Conservation (phyloP, 2,329 filamentous ascomycete genomes). For the Talaromyces amestolkiae region DNA sequence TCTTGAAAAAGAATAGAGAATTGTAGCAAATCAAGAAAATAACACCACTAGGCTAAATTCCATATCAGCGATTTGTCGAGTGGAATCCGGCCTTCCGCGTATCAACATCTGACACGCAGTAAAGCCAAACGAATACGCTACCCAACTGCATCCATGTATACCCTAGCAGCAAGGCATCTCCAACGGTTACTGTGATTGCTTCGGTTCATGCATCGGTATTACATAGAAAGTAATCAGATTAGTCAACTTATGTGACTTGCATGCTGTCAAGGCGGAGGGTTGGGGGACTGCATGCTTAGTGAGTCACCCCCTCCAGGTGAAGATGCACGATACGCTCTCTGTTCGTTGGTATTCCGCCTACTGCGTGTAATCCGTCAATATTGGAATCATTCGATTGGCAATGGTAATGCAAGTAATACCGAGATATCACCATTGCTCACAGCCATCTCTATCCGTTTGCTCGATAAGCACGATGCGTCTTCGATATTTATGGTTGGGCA, state of each 20-base stretch:
- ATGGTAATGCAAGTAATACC: not conserved
- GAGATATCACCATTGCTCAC: not conserved
- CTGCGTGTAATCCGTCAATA: not conserved
- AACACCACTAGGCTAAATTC: not conserved
- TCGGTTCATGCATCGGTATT: not conserved
- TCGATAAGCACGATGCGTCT: not conserved
- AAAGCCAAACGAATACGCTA: not conserved
- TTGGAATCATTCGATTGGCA: not conserved
- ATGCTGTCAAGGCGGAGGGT: not conserved
- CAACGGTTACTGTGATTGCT: not conserved
- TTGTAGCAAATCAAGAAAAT: not conserved
- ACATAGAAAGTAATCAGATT: not conserved
- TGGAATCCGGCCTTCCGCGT: constrained; percentile 3
- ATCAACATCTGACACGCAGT: constrained; percentile 16
- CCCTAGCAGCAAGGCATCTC: constrained; percentile 13
- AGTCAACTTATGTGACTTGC: not conserved
- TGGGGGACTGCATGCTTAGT: constrained; percentile 1
- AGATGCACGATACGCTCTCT: not conserved
- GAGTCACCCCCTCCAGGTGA: not conserved
- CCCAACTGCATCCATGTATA: not conserved
- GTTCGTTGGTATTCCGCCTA: not conserved
- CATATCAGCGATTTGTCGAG: not conserved
- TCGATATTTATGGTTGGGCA: constrained; percentile 1
- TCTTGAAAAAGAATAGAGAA: not conserved
- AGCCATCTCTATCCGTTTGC: not conserved